phyloP scores from a whole-genome alignment of 768 basidiomycete genomes.

The Amanita thiersii region DNA sequence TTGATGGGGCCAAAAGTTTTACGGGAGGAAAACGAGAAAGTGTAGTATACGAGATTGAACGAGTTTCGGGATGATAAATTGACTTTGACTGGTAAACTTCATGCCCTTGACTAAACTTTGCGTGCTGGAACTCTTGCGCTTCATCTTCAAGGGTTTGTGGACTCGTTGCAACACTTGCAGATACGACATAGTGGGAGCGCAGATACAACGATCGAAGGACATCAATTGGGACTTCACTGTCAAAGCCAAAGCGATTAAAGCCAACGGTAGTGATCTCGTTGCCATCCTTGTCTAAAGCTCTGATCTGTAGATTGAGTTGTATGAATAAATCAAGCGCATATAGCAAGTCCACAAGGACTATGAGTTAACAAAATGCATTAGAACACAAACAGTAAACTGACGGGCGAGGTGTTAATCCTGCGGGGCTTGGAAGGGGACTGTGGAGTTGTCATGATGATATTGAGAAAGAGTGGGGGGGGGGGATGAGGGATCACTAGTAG shows the following conservation, averaged over 20 bases:
- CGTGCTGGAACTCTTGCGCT: slow-evolving; percentile 36
- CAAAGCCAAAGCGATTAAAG: slow-evolving; percentile 81
- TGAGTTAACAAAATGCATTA: no score
- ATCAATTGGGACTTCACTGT: slow-evolving; percentile 75
- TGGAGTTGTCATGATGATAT: background rate
- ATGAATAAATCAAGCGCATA: background rate
- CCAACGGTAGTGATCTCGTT: slow-evolving; percentile 75
- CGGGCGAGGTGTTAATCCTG: background rate
- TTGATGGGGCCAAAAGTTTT: slow-evolving; percentile 67
- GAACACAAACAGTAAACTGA: background rate
- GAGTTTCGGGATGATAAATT: slow-evolving; percentile 72
- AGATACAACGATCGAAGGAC: slow-evolving; percentile 84
- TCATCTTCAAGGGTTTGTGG: slow-evolving; percentile 29
- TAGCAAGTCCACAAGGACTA: background rate
- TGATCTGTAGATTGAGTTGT: slow-evolving; percentile 41
- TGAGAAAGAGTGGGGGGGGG: no score
- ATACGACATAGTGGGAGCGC: slow-evolving; percentile 65
- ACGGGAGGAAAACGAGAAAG: slow-evolving; percentile 91
- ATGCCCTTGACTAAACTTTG: slow-evolving; percentile 41
- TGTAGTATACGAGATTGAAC: slow-evolving; percentile 87
- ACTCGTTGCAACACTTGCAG: slow-evolving; percentile 24
- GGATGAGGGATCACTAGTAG: background rate
- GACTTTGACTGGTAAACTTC: slow-evolving; percentile 73
- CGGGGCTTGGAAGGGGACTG: background rate
- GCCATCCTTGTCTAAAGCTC: slow-evolving; percentile 67